Conservation (phyloP, 495 filamentous ascomycete genomes). For the Echria macrotheca region DNA sequence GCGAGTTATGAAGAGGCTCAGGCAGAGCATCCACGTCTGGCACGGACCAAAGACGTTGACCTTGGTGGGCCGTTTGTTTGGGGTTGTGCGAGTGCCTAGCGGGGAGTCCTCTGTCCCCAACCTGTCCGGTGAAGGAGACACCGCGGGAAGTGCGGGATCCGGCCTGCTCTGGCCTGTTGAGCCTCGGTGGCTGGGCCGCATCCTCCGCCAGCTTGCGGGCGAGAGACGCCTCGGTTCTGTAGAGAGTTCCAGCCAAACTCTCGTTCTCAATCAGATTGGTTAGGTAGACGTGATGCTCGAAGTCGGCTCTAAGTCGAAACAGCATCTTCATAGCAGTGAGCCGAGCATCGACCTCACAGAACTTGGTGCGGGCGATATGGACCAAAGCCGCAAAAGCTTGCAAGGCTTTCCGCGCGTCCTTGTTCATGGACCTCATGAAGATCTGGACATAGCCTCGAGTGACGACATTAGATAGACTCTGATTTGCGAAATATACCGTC, state of each 20-base stretch:
- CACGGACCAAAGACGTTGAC: constrained; percentile 46
- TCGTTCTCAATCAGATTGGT: constrained; percentile 60
- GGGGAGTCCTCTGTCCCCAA: constrained; percentile 29
- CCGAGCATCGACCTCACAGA: constrained; percentile 60
- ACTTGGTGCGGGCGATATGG: constrained; percentile 50
- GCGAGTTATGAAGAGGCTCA: constrained; percentile 33
- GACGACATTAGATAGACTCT: constrained; percentile 51
- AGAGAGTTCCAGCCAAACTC: constrained; percentile 63
- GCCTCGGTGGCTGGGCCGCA: constrained; percentile 34
- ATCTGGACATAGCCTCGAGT: constrained; percentile 52
- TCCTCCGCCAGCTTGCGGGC: constrained; percentile 48
- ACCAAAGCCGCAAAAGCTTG: constrained; percentile 52
- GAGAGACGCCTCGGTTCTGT: constrained; percentile 55
- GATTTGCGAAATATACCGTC: constrained; percentile 21
- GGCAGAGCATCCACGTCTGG: constrained; percentile 50
- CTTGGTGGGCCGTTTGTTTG: constrained; percentile 27
- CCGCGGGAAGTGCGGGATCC: constrained; percentile 38
- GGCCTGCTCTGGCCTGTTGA: constrained; percentile 32
- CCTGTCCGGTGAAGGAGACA: constrained; percentile 40
- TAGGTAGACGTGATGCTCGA: constrained; percentile 64
- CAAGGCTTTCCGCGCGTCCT: constrained; percentile 45
- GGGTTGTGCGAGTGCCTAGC: constrained; percentile 32
- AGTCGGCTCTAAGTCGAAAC: constrained; percentile 78
- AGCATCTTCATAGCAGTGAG: constrained; percentile 78
- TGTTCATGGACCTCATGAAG: constrained; percentile 57